A percentile compares a stretch with the other conserved stretches of the same genome.
Evolutionary conservation across 208 protist species (phyloP).

Genomic region (Leishmania tropica): DNA sequence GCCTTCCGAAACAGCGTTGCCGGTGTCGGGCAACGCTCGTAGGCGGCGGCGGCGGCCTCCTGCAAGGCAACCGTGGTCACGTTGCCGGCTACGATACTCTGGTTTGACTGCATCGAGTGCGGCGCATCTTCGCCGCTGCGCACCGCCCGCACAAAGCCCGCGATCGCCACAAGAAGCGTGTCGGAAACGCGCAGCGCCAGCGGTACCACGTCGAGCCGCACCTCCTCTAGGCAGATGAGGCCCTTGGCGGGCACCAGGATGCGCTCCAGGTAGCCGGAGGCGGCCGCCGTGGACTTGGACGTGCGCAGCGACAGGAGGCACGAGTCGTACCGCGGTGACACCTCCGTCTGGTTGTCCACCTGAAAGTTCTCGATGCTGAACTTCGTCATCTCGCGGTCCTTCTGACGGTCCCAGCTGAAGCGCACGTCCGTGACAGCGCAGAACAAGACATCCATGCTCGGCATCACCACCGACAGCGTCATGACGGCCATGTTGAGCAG

Average conservation of each 20-base stretch:
- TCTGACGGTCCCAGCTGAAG: slow-evolving; percentile 59
- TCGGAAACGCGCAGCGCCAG: slow-evolving; percentile 83
- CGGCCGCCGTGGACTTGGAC: slow-evolving; percentile 34
- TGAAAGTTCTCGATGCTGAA: slow-evolving; percentile 87
- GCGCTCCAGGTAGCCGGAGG: slow-evolving; percentile 63
- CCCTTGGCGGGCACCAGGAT: slow-evolving; percentile 53
- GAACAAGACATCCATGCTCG: slow-evolving; percentile 71
- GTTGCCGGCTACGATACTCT: slow-evolving; percentile 21
- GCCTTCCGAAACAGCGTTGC: slow-evolving; percentile 50
- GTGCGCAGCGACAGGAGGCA: slow-evolving; percentile 70
- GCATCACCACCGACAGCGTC: slow-evolving; percentile 70
- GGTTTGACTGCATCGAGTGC: background rate
- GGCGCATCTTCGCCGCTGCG: slow-evolving; percentile 16
- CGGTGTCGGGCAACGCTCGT: slow-evolving; percentile 39
- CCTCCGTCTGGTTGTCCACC: slow-evolving; percentile 88
- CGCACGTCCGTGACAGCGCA: slow-evolving; percentile 65
- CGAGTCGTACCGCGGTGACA: slow-evolving; percentile 72
- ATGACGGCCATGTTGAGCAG: slow-evolving; percentile 64
- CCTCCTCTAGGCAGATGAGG: slow-evolving; percentile 71
- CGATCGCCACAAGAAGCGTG: slow-evolving; percentile 63
- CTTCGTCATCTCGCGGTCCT: slow-evolving; percentile 45
- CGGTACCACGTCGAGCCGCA: slow-evolving; percentile 78
- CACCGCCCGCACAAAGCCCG: slow-evolving; percentile 39
- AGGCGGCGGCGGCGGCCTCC: slow-evolving; percentile 27
- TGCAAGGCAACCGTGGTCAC: slow-evolving; percentile 18